Conservation (phyloP, 306 rosid species). For the Fagus crenata region DNA sequence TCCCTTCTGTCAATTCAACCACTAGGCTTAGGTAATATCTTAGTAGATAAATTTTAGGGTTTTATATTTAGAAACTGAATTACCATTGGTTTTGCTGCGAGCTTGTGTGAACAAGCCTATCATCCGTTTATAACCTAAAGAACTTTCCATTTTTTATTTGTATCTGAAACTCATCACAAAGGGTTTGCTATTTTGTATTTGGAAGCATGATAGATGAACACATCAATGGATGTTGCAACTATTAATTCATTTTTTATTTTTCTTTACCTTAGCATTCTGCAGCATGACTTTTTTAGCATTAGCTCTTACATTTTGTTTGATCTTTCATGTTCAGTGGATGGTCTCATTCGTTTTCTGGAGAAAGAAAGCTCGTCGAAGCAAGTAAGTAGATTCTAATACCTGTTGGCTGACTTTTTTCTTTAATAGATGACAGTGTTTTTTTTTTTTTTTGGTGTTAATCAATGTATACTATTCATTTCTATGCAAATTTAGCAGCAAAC, state of each 20-base stretch:
- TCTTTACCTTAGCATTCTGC: not conserved
- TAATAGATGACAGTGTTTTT: not conserved
- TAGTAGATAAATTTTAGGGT: not conserved
- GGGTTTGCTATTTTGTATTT: not conserved
- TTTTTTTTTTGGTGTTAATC: too few relatives aligned
- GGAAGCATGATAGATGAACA: not conserved
- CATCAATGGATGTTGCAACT: not conserved
- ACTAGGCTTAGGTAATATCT: not conserved
- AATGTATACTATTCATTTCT: not conserved
- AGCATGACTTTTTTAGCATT: not conserved
- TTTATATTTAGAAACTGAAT: not conserved
- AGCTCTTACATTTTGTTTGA: conserved; percentile 18
- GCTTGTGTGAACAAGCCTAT: not conserved
- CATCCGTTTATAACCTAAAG: not conserved
- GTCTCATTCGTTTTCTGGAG: conserved; percentile 72
- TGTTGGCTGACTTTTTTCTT: conserved; percentile 12
- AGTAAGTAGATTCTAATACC: conserved; percentile 57
- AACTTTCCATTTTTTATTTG: not conserved
- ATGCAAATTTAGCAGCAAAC: not conserved
- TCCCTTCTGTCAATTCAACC: not conserved
- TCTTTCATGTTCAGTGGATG: conserved; percentile 62
- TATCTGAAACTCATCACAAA: not conserved
- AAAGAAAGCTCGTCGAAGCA: conserved; percentile 72
- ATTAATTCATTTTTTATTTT: not conserved
- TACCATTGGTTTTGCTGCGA: not conserved